These are phyloP conservation scores for Aristolochia contorta DNA, from an alignment of 164 flowering plant species.

Conservation along the genomic window DNA sequence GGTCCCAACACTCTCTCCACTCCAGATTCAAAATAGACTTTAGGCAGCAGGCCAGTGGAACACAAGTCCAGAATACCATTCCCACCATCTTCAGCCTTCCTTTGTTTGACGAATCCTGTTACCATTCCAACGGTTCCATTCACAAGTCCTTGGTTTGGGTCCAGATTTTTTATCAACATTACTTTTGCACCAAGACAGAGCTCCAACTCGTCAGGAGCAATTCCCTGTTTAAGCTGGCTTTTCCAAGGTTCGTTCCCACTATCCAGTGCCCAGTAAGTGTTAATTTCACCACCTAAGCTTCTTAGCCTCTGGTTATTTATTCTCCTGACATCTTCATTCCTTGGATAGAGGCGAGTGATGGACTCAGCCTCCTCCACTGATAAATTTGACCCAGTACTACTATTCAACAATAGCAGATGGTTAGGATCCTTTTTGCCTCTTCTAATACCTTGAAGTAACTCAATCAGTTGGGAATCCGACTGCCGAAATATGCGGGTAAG, in stretches of 20 bases:
- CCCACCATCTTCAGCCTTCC: background rate
- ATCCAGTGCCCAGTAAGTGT: conserved; percentile 34
- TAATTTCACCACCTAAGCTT: conserved; percentile 18
- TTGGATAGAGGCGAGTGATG: conserved; percentile 36
- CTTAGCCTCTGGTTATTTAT: conserved; percentile 27
- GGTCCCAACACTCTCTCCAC: conserved; percentile 18
- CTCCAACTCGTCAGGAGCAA: conserved; percentile 30
- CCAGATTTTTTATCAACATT: conserved; percentile 42
- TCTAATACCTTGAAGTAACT: conserved; percentile 46
- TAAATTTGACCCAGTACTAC: conserved; percentile 5
- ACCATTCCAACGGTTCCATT: conserved; percentile 63
- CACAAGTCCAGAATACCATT: conserved; percentile 4
- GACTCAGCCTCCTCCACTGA: conserved; percentile 17
- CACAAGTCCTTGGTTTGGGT: conserved; percentile 24
- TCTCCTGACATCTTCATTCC: conserved; percentile 32
- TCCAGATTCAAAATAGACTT: conserved; percentile 44
- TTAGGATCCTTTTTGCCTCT: conserved; percentile 28
- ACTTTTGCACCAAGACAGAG: conserved; percentile 50
- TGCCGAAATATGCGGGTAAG: conserved; percentile 45
- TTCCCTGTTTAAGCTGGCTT: conserved; percentile 29
- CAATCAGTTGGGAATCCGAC: conserved; percentile 23
- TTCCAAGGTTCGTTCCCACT: conserved; percentile 27
- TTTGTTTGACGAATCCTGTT: conserved; percentile 14
- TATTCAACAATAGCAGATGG: conserved; percentile 23
- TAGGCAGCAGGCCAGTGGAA: conserved; percentile 19